Evolutionary conservation across 352 stramenopile genomes (phyloP).

Genomic region (Pythium plurisporium): DNA sequence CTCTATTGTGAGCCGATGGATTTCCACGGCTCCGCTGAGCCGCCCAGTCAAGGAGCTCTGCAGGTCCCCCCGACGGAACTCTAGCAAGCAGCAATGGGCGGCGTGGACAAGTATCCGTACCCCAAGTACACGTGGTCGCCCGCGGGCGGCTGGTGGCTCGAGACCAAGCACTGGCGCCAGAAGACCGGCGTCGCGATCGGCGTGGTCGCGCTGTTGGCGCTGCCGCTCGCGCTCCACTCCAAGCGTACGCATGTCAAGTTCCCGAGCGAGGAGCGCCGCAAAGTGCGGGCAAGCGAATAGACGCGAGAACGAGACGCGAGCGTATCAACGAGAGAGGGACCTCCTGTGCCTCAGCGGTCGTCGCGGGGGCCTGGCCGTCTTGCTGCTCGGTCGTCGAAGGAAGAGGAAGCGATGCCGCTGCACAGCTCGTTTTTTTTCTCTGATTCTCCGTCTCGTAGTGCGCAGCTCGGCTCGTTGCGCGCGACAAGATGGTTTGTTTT

Average conservation of each 20-base stretch:
- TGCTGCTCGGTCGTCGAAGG: too few species aligned
- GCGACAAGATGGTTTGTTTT: too few species aligned
- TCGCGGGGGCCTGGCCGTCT: too few species aligned
- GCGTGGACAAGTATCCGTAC: conserved; percentile 79
- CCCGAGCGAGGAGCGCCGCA: conserved; percentile 62
- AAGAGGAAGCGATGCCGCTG: too few species aligned
- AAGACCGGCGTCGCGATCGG: conserved; percentile 63
- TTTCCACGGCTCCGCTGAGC: too few species aligned
- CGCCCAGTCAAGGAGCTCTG: too few species aligned
- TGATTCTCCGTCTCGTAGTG: too few species aligned
- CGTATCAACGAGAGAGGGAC: background rate
- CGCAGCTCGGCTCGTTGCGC: too few species aligned
- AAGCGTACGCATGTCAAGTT: conserved; percentile 67
- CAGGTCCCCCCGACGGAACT: too few species aligned
- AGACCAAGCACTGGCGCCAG: conserved; percentile 81
- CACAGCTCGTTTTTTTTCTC: too few species aligned
- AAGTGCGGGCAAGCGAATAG: conserved; percentile 11
- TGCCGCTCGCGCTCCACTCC: conserved; percentile 61
- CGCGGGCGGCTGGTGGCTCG: conserved; percentile 79
- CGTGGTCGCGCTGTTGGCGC: conserved; percentile 38
- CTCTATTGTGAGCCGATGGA: too few species aligned
- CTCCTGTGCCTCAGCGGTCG: too few species aligned
- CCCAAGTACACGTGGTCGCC: conserved; percentile 87
- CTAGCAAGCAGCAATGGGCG: conserved; percentile 50
- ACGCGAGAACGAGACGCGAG: background rate